A percentile compares a stretch with the other conserved stretches of the same genome.
Conservation (phyloP, 495 filamentous ascomycete species). For the Lasiosphaeria hispida region DNA sequence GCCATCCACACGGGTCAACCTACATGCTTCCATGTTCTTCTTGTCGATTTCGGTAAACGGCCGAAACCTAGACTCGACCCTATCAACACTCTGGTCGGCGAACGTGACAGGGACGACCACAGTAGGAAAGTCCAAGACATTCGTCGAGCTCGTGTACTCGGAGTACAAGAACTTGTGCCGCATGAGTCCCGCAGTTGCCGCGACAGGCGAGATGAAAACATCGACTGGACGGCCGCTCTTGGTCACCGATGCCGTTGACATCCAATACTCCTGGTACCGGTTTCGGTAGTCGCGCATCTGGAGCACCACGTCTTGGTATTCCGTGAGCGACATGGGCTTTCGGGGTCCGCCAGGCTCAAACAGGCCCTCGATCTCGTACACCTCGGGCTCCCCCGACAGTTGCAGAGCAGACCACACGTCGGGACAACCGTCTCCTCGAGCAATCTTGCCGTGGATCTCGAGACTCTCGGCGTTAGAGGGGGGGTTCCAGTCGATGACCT, state of each 20-base stretch:
- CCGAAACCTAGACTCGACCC: neutral
- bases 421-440: slow-evolving; percentile 35
- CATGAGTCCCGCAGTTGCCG: slow-evolving; percentile 34
- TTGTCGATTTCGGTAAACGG: slow-evolving; percentile 8
- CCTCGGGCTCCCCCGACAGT: slow-evolving; percentile 47
- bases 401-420: slow-evolving; percentile 39
- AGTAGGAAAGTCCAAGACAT: slow-evolving; percentile 41
- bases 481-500: slow-evolving; percentile 38
- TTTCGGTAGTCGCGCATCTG: slow-evolving; percentile 15
- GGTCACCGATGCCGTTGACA: slow-evolving; percentile 1
- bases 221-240: neutral
- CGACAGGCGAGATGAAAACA: slow-evolving; percentile 41
- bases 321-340: slow-evolving; percentile 40
- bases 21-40: slow-evolving; percentile 14
- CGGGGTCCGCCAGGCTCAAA: slow-evolving; percentile 22
- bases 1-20: neutral
- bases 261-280: slow-evolving; percentile 14
- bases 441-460: slow-evolving; percentile 29
- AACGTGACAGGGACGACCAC: slow-evolving; percentile 43
- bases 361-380: slow-evolving; percentile 11
- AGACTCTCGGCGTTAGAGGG: slow-evolving; percentile 38
- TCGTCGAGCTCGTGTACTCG: slow-evolving; percentile 33
- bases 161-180: slow-evolving; percentile 37
- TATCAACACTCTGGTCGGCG: slow-evolving; percentile 36
- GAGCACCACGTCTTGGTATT: slow-evolving; percentile 28